Base-by-base conservation (phyloP, 2,329 filamentous ascomycete species). In the Graphilbum ipis-grandicollis region DNA sequence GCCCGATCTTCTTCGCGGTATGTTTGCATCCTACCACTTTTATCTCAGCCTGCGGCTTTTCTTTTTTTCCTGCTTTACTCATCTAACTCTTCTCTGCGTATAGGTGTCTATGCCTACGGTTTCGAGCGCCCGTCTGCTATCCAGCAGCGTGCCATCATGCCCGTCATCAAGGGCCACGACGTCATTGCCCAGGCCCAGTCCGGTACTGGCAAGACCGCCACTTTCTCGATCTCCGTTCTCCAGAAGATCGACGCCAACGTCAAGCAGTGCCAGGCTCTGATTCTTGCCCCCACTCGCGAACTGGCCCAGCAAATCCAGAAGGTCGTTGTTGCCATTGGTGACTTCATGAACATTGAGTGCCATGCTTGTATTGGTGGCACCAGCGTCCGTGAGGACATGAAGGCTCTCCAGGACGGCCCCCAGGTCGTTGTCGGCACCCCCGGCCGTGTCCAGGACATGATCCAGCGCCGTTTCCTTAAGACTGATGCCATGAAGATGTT, bases 401-500 rank as follows among this genome's bases (percentile, higher is more conserved):
- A 90, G 72, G 83, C 85, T 52, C 83, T 98, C 46, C 75, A 86
- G 60, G 85, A 94, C 43, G 92, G 90, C 46, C 88, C 85, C 51
- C 90, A 96, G 66, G 80, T 98, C 56, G 86, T 98, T 51, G 86
- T 94, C 51, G 90, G 92, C 58, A 98, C 92, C 41, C 90, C 90
- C 50, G 90, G 90, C 52, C 92, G 92, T 79, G 90, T 98, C 52
- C 82, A 93, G 34, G 90, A 98, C 68, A 96, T 98, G 92, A 98
- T 98, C 60, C 85, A 93, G 67, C 86, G 90, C 50, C 85, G 88
- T 52, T 82, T 92, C 65, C 74, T 98, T 52, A 90, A 88, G 72
- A 98, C 90, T 56, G 86, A 93, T 60, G 69, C 74, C 63, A 94
- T 98, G 76, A 98, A 98, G 79, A 93, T 96, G 82, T 93, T 98